These are phyloP conservation scores for Metschnikowia proteae DNA, from an alignment of 805 yeast species.

Conservation along the genomic window DNA sequence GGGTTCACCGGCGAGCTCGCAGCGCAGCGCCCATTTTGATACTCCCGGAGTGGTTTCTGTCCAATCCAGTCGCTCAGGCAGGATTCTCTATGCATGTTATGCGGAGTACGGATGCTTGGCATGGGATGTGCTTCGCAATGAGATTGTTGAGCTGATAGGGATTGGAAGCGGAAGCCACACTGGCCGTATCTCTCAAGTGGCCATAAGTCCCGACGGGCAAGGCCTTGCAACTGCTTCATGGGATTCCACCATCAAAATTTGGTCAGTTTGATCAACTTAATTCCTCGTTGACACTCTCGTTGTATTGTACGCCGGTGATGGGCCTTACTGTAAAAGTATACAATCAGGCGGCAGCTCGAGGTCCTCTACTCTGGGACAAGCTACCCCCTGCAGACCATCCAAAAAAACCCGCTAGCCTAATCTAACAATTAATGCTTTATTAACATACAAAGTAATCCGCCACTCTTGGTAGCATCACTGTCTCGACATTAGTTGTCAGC, in stretches of 20 bases:
- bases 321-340: neutral
- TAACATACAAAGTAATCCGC: neutral
- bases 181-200: constrained; percentile 59
- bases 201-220: constrained; percentile 67
- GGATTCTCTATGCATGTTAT: constrained; percentile 71
- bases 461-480: neutral
- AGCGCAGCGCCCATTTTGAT: constrained; percentile 37
- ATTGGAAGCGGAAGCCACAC: constrained; percentile 47
- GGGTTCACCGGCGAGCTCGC: constrained; percentile 17
- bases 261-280: constrained; percentile 35
- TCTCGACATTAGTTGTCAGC: constrained; percentile 19
- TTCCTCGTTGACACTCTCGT: neutral
- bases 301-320: neutral
- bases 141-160: constrained; percentile 60
- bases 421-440: constrained; percentile 2
- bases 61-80: constrained; percentile 70
- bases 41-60: constrained; percentile 69
- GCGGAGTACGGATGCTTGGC: constrained; percentile 70
- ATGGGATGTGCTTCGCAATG: constrained; percentile 72
- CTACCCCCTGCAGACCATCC: neutral
- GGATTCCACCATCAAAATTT: constrained; percentile 69
- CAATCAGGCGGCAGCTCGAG: neutral
- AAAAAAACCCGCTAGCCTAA: neutral
- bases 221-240: constrained; percentile 78
- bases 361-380: neutral